phyloP scores from a whole-genome alignment of 257 asterid genomes.

The Salvia hispanica region DNA sequence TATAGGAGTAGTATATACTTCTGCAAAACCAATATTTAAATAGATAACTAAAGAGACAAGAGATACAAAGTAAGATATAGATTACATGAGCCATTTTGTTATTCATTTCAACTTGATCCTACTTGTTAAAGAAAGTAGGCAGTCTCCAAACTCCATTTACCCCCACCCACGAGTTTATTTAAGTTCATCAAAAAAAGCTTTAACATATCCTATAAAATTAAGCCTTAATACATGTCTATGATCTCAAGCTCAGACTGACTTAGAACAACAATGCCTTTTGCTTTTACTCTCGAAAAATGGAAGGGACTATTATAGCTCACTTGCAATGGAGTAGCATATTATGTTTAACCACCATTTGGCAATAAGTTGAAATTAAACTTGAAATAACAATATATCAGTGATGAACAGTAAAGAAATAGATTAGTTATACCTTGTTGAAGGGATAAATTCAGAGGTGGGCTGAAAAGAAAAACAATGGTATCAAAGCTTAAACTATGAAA shows the following conservation, averaged over 20 bases:
- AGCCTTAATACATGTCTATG: not conserved
- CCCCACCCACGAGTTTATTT: constrained; percentile 5
- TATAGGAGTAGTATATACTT: no score
- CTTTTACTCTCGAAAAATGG: not conserved
- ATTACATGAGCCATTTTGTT: not conserved
- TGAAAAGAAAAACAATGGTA: no score
- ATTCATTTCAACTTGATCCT: not conserved
- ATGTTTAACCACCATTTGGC: not conserved
- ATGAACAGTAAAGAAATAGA: no score
- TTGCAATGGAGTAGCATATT: not conserved
- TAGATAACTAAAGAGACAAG: not conserved
- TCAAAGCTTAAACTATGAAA: no score
- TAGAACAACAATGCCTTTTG: not conserved
- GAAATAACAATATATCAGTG: no score
- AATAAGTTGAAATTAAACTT: no score
- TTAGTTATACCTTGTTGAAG: no score
- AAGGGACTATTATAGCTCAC: not conserved
- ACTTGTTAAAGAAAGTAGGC: constrained; percentile 4
- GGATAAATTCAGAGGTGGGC: no score
- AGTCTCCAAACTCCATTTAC: constrained; percentile 10
- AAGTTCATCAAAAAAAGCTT: not conserved
- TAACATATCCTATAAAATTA: not conserved
- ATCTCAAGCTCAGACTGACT: not conserved
- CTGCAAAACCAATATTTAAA: not conserved
- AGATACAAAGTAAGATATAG: no score